Conservation (phyloP, 345 rosid genomes). For the Hibiscus mutabilis region DNA sequence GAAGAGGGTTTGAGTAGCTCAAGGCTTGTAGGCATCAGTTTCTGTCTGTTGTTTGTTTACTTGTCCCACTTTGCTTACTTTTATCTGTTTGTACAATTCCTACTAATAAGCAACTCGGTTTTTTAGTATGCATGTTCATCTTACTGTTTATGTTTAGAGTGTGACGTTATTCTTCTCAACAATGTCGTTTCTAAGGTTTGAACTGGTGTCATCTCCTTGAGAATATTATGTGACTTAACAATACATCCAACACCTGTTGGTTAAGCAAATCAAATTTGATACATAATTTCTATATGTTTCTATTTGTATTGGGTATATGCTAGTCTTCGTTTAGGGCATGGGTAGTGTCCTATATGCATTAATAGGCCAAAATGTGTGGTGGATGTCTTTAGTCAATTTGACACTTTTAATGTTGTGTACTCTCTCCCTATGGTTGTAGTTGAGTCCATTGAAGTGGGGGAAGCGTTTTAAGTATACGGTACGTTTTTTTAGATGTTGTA, state of each 20-base stretch:
- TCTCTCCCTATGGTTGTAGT: neutral
- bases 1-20: conserved; percentile 11
- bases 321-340: too few species aligned
- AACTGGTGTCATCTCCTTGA: too few species aligned
- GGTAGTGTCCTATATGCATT: neutral
- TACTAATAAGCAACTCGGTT: neutral
- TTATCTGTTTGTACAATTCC: neutral
- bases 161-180: too few species aligned
- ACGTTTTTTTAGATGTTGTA: neutral
- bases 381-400: neutral
- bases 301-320: too few species aligned
- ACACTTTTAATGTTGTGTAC: neutral
- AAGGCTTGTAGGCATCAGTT: conserved; percentile 20
- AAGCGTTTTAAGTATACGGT: neutral
- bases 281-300: neutral
- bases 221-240: too few species aligned
- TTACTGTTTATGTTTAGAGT: too few species aligned
- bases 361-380: neutral
- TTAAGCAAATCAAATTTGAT: too few species aligned
- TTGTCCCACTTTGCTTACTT: conserved; percentile 4
- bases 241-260: too few species aligned
- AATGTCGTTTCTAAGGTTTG: too few species aligned
- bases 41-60: conserved; percentile 10
- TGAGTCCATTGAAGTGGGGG: neutral
- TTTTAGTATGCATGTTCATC: too few species aligned